Conservation (phyloP, 345 rosid species). For the Gossypium thurberi region DNA sequence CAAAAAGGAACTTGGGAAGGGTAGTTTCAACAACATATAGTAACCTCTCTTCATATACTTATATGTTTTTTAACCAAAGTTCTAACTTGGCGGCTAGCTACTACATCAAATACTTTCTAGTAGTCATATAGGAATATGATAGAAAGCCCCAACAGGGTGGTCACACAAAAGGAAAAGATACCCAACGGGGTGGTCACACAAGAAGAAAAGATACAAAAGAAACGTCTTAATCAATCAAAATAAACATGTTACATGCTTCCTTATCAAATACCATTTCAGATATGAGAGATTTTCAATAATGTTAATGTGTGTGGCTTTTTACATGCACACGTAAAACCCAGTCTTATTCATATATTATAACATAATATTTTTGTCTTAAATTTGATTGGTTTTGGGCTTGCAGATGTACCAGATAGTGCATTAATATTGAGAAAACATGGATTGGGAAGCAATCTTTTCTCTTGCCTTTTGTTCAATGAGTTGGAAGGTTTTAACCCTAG, state of each 20-base stretch:
- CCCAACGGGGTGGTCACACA: neutral
- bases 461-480: slow-evolving; percentile 80
- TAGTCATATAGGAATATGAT: neutral
- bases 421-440: slow-evolving; percentile 66
- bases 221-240: neutral
- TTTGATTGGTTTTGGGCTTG: neutral
- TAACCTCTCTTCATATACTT: no score
- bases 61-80: neutral
- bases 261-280: neutral
- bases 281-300: no score
- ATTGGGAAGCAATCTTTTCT: slow-evolving; percentile 52
- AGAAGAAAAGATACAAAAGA: neutral
- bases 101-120: neutral
- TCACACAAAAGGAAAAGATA: neutral
- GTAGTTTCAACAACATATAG: no score
- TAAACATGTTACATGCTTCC: neutral
- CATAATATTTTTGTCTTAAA: neutral
- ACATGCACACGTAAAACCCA: neutral
- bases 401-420: slow-evolving; percentile 87
- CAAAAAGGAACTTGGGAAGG: no score
- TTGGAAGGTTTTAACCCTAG: slow-evolving; percentile 76
- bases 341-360: no score
- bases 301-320: neutral
- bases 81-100: neutral
- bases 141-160: neutral